These are phyloP conservation scores for Erodium moschatum DNA, from an alignment of 441 rosid genomes.

Conservation along the genomic window DNA sequence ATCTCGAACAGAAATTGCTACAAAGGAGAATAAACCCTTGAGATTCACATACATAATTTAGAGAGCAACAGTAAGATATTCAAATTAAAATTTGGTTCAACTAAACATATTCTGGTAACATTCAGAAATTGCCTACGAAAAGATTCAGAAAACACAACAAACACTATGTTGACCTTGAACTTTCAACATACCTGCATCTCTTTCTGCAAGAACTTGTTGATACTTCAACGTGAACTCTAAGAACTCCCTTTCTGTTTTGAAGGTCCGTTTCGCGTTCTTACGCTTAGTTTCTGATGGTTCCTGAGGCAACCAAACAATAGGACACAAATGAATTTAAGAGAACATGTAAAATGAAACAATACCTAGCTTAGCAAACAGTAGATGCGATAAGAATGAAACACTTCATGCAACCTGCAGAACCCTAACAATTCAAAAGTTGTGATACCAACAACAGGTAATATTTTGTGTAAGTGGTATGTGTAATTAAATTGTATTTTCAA, in stretches of 20 bases:
- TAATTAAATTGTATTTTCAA: background rate
- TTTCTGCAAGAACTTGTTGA: constrained; percentile 77
- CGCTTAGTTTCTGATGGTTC: constrained; percentile 56
- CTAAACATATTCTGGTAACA: no score
- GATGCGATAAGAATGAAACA: no score
- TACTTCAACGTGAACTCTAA: constrained; percentile 70
- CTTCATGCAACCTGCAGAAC: no score
- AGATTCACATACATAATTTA: background rate
- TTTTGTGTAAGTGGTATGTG: background rate
- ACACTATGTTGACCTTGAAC: background rate
- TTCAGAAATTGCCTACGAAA: no score
- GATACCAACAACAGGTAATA: background rate
- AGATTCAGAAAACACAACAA: background rate
- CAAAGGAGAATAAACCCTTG: constrained; percentile 12
- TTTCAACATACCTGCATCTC: constrained; percentile 57
- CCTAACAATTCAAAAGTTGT: background rate
- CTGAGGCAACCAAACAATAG: constrained; percentile 28
- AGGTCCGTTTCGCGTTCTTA: constrained; percentile 47
- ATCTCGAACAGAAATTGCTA: constrained; percentile 72
- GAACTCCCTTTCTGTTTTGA: constrained; percentile 74
- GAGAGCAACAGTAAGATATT: no score
- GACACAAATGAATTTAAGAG: background rate
- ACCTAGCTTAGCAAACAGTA: background rate
- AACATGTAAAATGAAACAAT: no score
- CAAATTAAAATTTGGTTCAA: no score